Conservation (phyloP, 2,329 filamentous ascomycete species). For the Bipolaris gigantea region DNA sequence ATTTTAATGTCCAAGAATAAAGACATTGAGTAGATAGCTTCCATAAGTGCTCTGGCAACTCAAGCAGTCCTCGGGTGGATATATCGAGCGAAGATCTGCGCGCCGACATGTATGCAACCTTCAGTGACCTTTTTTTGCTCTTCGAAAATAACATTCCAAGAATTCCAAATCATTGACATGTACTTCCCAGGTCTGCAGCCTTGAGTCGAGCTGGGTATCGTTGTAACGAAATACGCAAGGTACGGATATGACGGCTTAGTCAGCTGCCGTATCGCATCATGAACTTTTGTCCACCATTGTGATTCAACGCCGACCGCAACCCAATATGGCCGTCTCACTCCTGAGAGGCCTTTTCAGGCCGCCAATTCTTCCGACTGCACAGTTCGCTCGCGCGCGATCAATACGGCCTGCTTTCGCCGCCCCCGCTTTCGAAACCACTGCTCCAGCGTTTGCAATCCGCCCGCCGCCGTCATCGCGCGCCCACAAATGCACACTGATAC, state of each 20-base stretch:
- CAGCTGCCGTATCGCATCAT: slow-evolving; percentile 11
- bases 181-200: background rate
- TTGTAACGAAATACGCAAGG: background rate
- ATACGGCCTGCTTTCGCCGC: slow-evolving; percentile 25
- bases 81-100: background rate
- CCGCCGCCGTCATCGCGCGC: slow-evolving; percentile 46
- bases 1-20: background rate
- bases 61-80: background rate
- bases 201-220: background rate
- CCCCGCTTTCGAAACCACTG: slow-evolving; percentile 24
- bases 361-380: slow-evolving; percentile 22
- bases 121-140: background rate
- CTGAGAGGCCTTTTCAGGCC: slow-evolving; percentile 46
- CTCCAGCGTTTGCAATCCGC: slow-evolving; percentile 29
- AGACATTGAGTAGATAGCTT: too few relatives aligned
- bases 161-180: too few relatives aligned
- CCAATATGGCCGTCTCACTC: slow-evolving; percentile 46
- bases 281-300: slow-evolving; percentile 14
- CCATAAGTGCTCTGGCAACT: background rate
- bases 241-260: slow-evolving; percentile 9
- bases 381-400: slow-evolving; percentile 17
- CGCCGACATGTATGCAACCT: background rate
- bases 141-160: background rate
- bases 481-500: slow-evolving; percentile 52
- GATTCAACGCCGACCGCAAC: slow-evolving; percentile 2